A percentile compares a stretch with the other conserved stretches of the same genome.
Conservation (phyloP, 139 green algal species). For the Eudorina sp. region DNA sequence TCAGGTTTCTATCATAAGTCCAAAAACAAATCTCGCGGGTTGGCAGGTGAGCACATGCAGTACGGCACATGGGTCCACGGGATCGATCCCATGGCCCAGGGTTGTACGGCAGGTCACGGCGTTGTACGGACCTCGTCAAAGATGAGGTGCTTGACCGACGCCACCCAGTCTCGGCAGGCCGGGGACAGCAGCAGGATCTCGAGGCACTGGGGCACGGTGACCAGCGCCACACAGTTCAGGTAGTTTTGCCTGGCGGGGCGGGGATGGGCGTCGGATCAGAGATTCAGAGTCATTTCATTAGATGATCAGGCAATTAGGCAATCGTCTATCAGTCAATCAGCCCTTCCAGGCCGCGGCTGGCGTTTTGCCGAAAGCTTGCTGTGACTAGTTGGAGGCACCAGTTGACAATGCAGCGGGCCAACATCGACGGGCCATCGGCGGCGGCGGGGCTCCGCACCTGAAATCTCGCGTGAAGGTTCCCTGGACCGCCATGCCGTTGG, state of each 20-base stretch:
- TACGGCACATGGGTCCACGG: too few relatives aligned
- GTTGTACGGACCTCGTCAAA: not conserved
- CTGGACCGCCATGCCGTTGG: not conserved
- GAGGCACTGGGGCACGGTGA: constrained; percentile 71
- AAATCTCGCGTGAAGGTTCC: constrained; percentile 69
- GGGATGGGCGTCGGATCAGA: not conserved
- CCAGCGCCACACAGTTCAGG: constrained; percentile 58
- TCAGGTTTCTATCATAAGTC: too few relatives aligned
- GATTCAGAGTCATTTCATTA: too few relatives aligned
- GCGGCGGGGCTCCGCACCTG: not conserved
- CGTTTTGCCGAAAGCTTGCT: too few relatives aligned
- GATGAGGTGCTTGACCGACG: constrained; percentile 4
- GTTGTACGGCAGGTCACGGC: not conserved
- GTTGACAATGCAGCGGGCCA: too few relatives aligned
- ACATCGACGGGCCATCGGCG: not conserved
- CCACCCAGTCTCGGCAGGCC: constrained; percentile 39
- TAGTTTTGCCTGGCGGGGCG: not conserved
- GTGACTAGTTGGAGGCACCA: too few relatives aligned
- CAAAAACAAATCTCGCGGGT: too few relatives aligned
- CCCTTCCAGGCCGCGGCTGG: too few relatives aligned
- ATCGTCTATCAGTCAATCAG: too few relatives aligned
- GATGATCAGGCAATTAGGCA: too few relatives aligned
- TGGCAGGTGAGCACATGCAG: too few relatives aligned
- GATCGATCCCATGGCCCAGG: too few relatives aligned
- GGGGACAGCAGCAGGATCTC: constrained; percentile 71